phyloP scores from a whole-genome alignment of 331 rosid genomes.

The Dryas integrifolia region DNA sequence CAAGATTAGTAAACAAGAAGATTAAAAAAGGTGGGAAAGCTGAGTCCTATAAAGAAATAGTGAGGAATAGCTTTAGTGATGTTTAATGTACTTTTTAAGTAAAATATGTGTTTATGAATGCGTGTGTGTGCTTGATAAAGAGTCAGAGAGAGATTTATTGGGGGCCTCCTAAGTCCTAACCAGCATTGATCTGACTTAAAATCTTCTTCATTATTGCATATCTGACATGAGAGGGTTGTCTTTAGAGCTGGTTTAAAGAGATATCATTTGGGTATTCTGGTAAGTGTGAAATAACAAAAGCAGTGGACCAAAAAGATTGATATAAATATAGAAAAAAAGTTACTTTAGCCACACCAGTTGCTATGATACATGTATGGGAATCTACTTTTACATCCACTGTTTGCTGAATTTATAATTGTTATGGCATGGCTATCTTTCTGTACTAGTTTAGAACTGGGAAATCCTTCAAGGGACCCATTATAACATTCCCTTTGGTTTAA shows the following conservation, averaged over 20 bases:
- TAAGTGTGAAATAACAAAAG: slow-evolving; percentile 22
- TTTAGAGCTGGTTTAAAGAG: slow-evolving; percentile 38
- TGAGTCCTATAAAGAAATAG: slow-evolving; percentile 12
- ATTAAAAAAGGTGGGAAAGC: slow-evolving; percentile 21
- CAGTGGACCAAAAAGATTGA: background rate
- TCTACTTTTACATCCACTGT: slow-evolving; percentile 43
- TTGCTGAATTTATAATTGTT: slow-evolving; percentile 13
- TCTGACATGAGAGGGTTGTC: slow-evolving; percentile 14
- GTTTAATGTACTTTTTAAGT: background rate
- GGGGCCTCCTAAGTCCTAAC: no score
- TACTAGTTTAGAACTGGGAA: slow-evolving; percentile 3
- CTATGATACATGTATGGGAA: slow-evolving; percentile 40
- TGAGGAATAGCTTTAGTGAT: background rate
- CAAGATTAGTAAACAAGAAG: no score
- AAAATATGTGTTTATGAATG: background rate
- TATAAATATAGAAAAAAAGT: slow-evolving; percentile 6
- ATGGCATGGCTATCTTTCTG: background rate
- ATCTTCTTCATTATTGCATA: slow-evolving; percentile 11
- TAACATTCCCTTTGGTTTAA: background rate
- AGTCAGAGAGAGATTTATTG: no score
- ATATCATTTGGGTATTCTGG: slow-evolving; percentile 22
- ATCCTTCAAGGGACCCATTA: background rate
- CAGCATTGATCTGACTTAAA: slow-evolving; percentile 14
- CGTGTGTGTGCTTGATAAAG: background rate
- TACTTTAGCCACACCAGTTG: slow-evolving; percentile 19